Evolutionary conservation across 2,329 filamentous ascomycete genomes (phyloP), one percentile per base, ranked within the genome.

Genomic region (Trichophaea hybrida): DNA sequence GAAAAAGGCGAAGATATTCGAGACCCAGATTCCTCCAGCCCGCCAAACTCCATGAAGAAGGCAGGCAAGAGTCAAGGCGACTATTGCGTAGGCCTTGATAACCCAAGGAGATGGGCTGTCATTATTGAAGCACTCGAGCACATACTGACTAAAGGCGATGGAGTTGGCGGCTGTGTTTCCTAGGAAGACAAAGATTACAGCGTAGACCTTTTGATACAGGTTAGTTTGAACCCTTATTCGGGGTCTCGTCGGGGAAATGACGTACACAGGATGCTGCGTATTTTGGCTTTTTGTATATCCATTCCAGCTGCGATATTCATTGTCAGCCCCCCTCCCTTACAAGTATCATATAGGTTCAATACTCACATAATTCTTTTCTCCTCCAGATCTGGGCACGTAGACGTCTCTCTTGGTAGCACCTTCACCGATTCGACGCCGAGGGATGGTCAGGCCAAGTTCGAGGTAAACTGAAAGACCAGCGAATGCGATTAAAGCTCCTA

Each of bases 111-210:
- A 58, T n/a, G 65, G 67, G 38, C 69, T 52, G 6, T 69, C 66
- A 4, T 70, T 70, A 17, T 69, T 37, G 35, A 5, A 34, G n/a
- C 24, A 61, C 44, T 71, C 56, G 2, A 75, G 64, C 2, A 74
- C 69, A 51, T 74, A 71, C 1, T 71, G 66, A 7, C 73, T 75
- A 63, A 78, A 78, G 53, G 70, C 71, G 34, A 79, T 71, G 13
- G 74, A 73, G 67, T 79, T 78, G 34, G 74, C 75, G 0, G 75
- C 71, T 65, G 77, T 73, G 61, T 77, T 78, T 13, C 76, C 76
- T 5, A 78, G 66, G 15, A 73, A 64, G 4, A 78, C 72, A 66
- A 75, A 77, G 40, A 70, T 66, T 17, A 76, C 68, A 2, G 73
- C 75, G 61, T 74, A 78, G 8, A 77, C 68, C 40, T 46, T 13